Evolutionary conservation across 371 early-diverging fungal species (phyloP).

Genomic region (Zychaea mexicana): DNA sequence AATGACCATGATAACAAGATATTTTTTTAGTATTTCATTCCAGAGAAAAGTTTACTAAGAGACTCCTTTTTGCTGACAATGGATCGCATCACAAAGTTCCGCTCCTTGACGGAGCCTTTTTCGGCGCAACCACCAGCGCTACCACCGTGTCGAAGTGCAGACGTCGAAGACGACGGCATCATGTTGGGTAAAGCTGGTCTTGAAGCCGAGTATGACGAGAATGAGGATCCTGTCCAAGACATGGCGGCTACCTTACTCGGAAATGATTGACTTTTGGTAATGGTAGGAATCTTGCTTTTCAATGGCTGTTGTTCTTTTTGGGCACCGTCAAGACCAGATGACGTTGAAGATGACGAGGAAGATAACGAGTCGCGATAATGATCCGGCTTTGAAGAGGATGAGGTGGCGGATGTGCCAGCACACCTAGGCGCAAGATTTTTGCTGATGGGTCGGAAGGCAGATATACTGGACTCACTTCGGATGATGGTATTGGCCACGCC

Average conservation of each 20-base stretch:
- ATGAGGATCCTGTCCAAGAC: constrained; percentile 5
- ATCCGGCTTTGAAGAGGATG: not conserved
- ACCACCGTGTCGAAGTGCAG: not conserved
- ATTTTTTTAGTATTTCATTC: constrained; percentile 22
- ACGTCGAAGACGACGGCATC: not conserved
- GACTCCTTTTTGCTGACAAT: constrained; percentile 47
- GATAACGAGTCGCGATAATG: not conserved
- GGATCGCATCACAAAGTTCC: constrained; percentile 38
- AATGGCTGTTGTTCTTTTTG: constrained; percentile 5
- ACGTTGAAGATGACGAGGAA: not conserved
- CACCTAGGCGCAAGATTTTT: constrained; percentile 24
- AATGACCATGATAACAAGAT: no score
- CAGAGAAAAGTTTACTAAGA: constrained; percentile 39
- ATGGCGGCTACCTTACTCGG: constrained; percentile 26
- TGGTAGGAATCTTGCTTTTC: not conserved
- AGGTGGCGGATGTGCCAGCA: not conserved
- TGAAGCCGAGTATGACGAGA: not conserved
- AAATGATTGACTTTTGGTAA: constrained; percentile 43
- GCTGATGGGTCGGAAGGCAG: constrained; percentile 31
- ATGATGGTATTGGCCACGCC: constrained; percentile 5
- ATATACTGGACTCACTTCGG: constrained; percentile 24
- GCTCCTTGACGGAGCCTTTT: constrained; percentile 17
- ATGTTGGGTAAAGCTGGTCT: not conserved
- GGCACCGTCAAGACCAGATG: not conserved
- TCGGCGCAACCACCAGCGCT: not conserved